Evolutionary conservation across 805 yeast species (phyloP).

Genomic region (Yueomyces sp.): DNA sequence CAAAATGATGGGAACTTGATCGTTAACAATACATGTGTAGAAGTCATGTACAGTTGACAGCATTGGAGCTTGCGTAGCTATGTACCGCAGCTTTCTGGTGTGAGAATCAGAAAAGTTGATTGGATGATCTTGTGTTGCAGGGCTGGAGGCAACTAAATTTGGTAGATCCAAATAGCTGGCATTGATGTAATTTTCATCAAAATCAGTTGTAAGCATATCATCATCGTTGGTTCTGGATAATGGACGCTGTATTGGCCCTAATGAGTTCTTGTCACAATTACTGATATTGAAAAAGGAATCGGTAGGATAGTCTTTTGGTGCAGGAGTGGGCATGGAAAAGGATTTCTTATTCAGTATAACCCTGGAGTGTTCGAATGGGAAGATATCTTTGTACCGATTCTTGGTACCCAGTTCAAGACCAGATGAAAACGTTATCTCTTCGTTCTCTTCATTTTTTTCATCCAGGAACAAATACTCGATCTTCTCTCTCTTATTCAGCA

Average conservation of each 20-base stretch:
- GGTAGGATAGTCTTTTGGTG: background rate
- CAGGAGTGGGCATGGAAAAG: background rate
- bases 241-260: too few relatives aligned
- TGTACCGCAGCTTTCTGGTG: constrained; percentile 32
- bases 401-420: constrained; percentile 76
- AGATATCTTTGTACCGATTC: constrained; percentile 79
- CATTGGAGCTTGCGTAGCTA: constrained; percentile 88
- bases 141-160: constrained; percentile 1
- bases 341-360: constrained; percentile 37
- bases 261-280: background rate
- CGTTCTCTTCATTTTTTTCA: constrained; percentile 7
- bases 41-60: constrained; percentile 65
- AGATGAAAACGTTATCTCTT: constrained; percentile 35
- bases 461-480: constrained; percentile 1
- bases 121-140: background rate
- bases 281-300: background rate
- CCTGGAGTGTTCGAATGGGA: constrained; percentile 76
- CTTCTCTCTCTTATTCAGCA: background rate
- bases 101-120: background rate
- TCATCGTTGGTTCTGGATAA: background rate
- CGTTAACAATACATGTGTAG: constrained; percentile 63
- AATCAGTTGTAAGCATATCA: constrained; percentile 4
- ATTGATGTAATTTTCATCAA: constrained; percentile 56
- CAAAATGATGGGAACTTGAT: constrained; percentile 51
- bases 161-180: constrained; percentile 53